Base-by-base conservation (phyloP, 208 protist species). In the Acanthamoeba lenticulata region DNA sequence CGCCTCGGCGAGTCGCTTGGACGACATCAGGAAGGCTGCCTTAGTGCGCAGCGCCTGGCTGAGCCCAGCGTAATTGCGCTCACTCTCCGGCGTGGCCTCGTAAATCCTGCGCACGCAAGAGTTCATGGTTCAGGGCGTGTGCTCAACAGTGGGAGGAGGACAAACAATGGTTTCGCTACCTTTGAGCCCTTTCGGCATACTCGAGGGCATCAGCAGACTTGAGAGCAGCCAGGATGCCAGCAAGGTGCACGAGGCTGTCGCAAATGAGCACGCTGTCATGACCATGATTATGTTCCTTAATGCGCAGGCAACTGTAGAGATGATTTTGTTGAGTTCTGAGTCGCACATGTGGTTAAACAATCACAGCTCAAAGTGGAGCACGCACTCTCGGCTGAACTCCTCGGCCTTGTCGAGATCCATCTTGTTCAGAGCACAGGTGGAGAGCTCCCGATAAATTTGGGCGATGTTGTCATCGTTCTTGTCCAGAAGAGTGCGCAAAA, bases 401-500 rank as follows among this genome's bases (percentile, higher is more conserved):
- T 79, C 67, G 36, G 67, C 67, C 36, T 45, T 45, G 67, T 79
- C 38, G n/a, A 79, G 67, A 5, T 79, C 67, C 67, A 79, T 79
- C 67, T 24, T 79, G 67, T 79, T 79, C 27, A 88, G 79, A 60
- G 45, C 6, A n/a, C 79, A 88, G 47, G 7, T 49, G 79, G 79
- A 17, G 27, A 88, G 79, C 79, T 88, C 79, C 27, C 17, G 15
- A 42, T 88, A 34, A 3, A 49, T 21, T 27, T 88, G 21, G 44
- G 79, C 79, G n/a, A 88, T 60, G 47, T 88, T 88, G 21, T 88
- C 79, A n/a, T 88, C 79, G 32, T 88, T 49, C 40, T 49, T 49
- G 27, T 60, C 79, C 7, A 88, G 44, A 60, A 57, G 79, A 6
- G 7, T 4, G n/a, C 45, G 47, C n/a, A 88, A n/a, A 60, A 88